Percentiles rank a stretch among this genome's conserved stretches.
phyloP scores from a whole-genome alignment of 305 asterid genomes.

The Solanum chacoense region DNA sequence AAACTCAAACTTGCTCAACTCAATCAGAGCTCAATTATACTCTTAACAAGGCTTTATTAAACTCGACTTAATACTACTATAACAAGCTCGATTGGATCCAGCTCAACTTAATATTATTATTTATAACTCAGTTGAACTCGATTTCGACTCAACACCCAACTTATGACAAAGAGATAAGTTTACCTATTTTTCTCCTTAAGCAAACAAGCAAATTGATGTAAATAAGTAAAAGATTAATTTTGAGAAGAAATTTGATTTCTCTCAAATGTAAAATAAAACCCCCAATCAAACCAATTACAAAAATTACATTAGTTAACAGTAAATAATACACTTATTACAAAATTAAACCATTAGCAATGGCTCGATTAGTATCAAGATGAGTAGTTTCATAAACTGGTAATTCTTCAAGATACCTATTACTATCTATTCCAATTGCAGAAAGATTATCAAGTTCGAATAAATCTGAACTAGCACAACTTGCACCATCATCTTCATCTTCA shows the following conservation, averaged over 20 bases:
- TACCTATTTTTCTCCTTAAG: not conserved
- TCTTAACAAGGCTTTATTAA: not conserved
- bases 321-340: conserved; percentile 17
- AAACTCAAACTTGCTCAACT: not conserved
- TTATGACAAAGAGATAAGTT: not conserved
- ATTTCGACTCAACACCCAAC: not conserved
- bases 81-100: not conserved
- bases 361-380: conserved; percentile 40
- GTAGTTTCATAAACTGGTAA: conserved; percentile 88
- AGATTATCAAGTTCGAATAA: conserved; percentile 82
- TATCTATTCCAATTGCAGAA: conserved; percentile 66
- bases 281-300: conserved; percentile 52
- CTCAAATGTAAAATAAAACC: conserved; percentile 39
- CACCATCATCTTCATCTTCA: conserved; percentile 35
- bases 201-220: not conserved
- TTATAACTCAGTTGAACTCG: not conserved
- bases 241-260: conserved; percentile 22
- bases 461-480: conserved; percentile 80
- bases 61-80: not conserved
- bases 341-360: conserved; percentile 49
- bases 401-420: conserved; percentile 50
- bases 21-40: not conserved
- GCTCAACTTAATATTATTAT: not conserved
- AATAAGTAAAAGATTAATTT: not conserved
- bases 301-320: conserved; percentile 13